Evolutionary conservation across 129 eudicot genomes (phyloP), one percentile per base, ranked within the genome.

Genomic region (Solidago caesia): DNA sequence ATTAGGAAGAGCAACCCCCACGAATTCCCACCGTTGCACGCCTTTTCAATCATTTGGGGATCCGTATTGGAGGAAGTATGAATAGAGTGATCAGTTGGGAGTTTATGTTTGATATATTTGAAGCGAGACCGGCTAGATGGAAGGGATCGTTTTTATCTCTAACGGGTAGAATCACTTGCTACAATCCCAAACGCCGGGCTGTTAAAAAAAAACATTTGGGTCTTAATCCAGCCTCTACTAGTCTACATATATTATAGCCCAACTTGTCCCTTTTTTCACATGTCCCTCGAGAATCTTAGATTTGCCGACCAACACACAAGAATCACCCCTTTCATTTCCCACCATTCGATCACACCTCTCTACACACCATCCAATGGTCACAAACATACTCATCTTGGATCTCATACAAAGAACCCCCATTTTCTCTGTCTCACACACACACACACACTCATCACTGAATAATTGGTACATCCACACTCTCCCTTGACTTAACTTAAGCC

Each of bases 301-400:
- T 75, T 21, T 33, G 82, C 13, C 72, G 66, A 6, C 43, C 67
- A 7, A 49, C 42, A 64, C 58, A 41, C 33, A 78, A 78, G 27
- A 71, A 72, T 53, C 77, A 33, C 3, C 39, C 2, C 3, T 33
- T 33, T 33, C 81, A 61, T 64, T 44, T 44, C 49, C 48, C 59
- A 72, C 78, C 78, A 47, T 66, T 65, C 8, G 82, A 79, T 79
- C 78, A 64, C 77, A 64, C 9, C 43, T 21, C 67, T 57, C 48
- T 5, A 55, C 25, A 0, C 49, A 0, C 39, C 39, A 79, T 79
- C 82, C 82, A 79, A 64, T 77, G 82, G 82, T 55, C 4, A 44
- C 68, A 60, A 64, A 26, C 68, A 72, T 48, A 15, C 74, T 10
- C 81, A 59, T 68, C 70, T 77, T 41, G 16, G 75, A 77, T 77